Conservation (phyloP, 2,329 filamentous ascomycete species). For the Dactylellina sp. region DNA sequence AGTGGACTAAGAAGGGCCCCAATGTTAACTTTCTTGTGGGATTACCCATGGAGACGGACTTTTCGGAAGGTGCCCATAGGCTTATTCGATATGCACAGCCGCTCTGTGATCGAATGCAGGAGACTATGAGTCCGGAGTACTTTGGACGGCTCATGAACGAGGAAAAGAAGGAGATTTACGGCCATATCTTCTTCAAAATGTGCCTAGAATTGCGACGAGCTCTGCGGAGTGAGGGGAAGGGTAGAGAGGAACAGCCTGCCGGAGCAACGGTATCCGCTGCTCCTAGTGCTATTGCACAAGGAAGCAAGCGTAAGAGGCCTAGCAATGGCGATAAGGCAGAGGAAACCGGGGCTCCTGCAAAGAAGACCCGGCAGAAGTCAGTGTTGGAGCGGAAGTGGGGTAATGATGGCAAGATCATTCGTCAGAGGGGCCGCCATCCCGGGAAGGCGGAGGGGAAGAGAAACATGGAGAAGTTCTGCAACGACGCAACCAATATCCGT, state of each 20-base stretch:
- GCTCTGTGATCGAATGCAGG: conserved; percentile 31
- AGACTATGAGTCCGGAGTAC: conserved; percentile 22
- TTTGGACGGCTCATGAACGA: conserved; percentile 19
- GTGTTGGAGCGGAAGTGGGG: background rate
- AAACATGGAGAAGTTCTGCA: conserved; percentile 1
- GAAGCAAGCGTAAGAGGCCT: conserved; percentile 13
- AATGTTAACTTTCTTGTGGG: conserved; percentile 22
- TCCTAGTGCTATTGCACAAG: background rate
- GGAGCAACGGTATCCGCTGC: conserved; percentile 6
- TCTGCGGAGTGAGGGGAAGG: background rate
- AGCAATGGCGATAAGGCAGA: conserved; percentile 3
- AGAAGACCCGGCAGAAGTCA: conserved; percentile 15
- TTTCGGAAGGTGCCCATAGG: conserved; percentile 11
- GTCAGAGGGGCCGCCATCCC: conserved; percentile 20
- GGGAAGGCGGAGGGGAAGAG: conserved; percentile 8
- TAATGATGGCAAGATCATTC: conserved; percentile 43
- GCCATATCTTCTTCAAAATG: conserved; percentile 39
- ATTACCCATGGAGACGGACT: conserved; percentile 19
- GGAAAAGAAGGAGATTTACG: conserved; percentile 37
- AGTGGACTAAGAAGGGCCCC: conserved; percentile 25
- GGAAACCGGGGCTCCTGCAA: conserved; percentile 1
- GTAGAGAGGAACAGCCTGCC: background rate
- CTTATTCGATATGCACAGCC: conserved; percentile 33
- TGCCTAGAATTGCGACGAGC: conserved; percentile 17
- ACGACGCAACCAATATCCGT: background rate